These are phyloP conservation scores for Onygenales sp. DNA, from an alignment of 2,329 filamentous ascomycete genomes.

Conservation along the genomic window DNA sequence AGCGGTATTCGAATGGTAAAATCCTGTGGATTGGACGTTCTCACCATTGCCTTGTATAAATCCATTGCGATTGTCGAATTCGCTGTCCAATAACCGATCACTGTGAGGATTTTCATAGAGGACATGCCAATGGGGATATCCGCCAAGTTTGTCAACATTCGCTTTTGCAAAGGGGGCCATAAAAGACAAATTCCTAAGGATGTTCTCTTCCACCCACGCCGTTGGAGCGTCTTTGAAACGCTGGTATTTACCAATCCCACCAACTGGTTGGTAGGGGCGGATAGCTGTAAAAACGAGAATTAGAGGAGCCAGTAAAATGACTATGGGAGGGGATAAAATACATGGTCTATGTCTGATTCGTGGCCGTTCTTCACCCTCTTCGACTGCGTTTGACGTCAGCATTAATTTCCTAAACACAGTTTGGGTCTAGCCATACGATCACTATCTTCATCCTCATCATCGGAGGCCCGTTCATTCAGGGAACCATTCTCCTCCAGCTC, in stretches of 20 bases:
- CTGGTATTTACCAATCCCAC: conserved; percentile 1
- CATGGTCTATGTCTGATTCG: background rate
- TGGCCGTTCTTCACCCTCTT: too few relatives aligned
- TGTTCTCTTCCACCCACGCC: conserved; percentile 1
- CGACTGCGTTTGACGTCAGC: too few relatives aligned
- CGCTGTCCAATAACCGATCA: background rate
- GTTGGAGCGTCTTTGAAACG: conserved; percentile 1
- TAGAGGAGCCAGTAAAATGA: background rate
- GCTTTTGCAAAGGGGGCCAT: background rate
- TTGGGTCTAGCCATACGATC: background rate
- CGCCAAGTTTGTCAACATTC: background rate
- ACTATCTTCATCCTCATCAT: background rate
- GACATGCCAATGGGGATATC: background rate
- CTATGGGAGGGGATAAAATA: background rate
- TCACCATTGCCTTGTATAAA: background rate
- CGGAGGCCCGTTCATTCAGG: background rate
- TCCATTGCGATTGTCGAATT: background rate
- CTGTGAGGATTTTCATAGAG: background rate
- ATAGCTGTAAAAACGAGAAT: background rate
- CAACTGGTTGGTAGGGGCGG: background rate
- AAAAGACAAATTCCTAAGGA: background rate
- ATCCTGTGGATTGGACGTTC: background rate
- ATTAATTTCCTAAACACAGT: too few relatives aligned
- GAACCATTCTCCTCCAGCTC: background rate
- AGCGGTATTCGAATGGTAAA: background rate